Base-by-base conservation (phyloP, 2,329 filamentous ascomycete genomes). In the Colletotrichum musicola region DNA sequence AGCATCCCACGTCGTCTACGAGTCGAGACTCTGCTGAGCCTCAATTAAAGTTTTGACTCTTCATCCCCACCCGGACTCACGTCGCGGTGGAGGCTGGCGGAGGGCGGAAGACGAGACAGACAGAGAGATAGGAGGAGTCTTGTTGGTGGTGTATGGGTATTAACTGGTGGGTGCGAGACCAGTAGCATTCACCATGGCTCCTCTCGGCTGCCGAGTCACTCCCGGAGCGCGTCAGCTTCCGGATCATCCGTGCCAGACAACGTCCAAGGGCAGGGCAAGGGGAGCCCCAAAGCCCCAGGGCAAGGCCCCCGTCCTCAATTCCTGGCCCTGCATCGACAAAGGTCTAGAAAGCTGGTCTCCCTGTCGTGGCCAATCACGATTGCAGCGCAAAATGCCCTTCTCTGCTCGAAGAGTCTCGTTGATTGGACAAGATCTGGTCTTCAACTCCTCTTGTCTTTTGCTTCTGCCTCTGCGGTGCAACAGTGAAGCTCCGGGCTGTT, bases 221-320 rank as follows among this genome's bases (percentile, higher is more conserved):
- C 55, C 55, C 65, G 65, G 66, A 56, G 66, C 63, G 62, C 63
- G 50, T 67, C 62, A 67, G 51, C 56, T 69, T 69, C 67, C 67
- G 67, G 56, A 69, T 67, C 53, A 62, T 67, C 67, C 67, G 57
- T 67, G 56, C 67, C 27, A 62, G 50, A 50, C 62, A 51, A 20
- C 30, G 25, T 40, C 16, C 51, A 35, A 46, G 62, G 56, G 59
- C 47, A 46, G 62, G 56, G 59, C 47, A 53, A 38, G n/a, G 47
- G 20, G 57, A 50, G 13, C 12, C 16, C 13, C 27, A 27, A 4
- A n/a, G 51, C 35, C 42, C 40, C 18, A 10, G 27, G 25, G 50
- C 61, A 68, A 27, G 65, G 60, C 54, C 27, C 22, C 27, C 27
- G 27, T 30, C 9, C 30, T 35, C 30, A 35, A 35, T 10, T 35